Percentiles rank a stretch among this genome's conserved stretches.
phyloP scores from a whole-genome alignment of 805 yeast genomes.

The Saccharomyces kudriavzevii region DNA sequence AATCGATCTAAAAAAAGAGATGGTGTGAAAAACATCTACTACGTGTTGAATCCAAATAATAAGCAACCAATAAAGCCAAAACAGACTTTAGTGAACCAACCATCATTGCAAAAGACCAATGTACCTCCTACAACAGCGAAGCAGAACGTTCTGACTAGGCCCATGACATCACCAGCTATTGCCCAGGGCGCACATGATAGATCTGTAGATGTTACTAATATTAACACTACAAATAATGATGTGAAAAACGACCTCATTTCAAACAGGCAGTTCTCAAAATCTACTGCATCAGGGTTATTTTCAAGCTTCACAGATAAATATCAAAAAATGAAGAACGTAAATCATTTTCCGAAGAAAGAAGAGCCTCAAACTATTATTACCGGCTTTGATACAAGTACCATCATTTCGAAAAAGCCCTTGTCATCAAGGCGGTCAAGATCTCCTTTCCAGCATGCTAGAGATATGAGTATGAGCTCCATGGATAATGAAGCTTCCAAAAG shows the following conservation, averaged over 20 bases:
- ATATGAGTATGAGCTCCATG: background rate
- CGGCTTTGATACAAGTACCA: slow-evolving; percentile 21
- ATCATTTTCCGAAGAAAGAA: slow-evolving; percentile 7
- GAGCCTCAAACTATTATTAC: slow-evolving; percentile 17
- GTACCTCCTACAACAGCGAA: background rate
- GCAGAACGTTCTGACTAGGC: background rate
- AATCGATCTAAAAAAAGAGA: slow-evolving; percentile 28
- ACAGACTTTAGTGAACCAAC: background rate
- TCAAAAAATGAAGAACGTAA: slow-evolving; percentile 1
- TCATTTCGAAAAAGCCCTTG: slow-evolving; percentile 11
- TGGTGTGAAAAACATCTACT: slow-evolving; percentile 29
- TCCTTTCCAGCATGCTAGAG: background rate
- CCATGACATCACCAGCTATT: background rate
- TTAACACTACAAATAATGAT: background rate
- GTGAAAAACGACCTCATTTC: background rate
- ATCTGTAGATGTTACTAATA: background rate
- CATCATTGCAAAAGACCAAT: background rate
- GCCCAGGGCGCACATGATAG: background rate
- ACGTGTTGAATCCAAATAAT: slow-evolving; percentile 19
- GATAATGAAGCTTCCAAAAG: background rate
- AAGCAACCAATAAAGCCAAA: background rate
- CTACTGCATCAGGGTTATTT: slow-evolving; percentile 1
- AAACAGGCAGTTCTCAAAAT: background rate
- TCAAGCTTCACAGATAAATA: background rate
- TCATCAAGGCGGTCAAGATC: slow-evolving; percentile 4